Conservation (phyloP, 2,329 filamentous ascomycete genomes). For the Claviceps sp. region DNA sequence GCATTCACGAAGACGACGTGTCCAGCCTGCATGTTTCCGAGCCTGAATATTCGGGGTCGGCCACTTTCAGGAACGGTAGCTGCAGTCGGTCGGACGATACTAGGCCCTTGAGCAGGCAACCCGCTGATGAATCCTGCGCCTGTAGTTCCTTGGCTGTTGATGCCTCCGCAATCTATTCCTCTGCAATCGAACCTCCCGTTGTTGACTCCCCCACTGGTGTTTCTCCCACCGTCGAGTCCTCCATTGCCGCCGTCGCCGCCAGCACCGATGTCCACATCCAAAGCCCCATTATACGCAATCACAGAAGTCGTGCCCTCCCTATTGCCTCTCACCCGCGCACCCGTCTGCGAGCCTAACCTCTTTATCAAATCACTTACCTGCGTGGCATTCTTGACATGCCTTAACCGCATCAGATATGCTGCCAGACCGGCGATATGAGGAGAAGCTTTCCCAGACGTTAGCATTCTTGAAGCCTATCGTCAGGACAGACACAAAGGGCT, state of each 20-base stretch:
- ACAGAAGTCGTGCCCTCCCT: constrained; percentile 30
- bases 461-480: background rate
- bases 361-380: constrained; percentile 35
- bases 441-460: constrained; percentile 28
- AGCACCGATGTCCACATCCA: constrained; percentile 5
- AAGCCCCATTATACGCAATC: constrained; percentile 43
- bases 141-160: background rate
- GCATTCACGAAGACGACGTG: background rate
- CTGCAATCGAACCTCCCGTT: background rate
- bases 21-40: background rate
- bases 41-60: background rate
- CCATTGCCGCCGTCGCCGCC: background rate
- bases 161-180: background rate
- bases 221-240: background rate
- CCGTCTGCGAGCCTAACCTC: constrained; percentile 34
- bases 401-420: constrained; percentile 50
- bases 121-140: no score
- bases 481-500: no score
- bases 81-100: no score
- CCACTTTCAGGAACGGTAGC: background rate
- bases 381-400: constrained; percentile 28
- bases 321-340: constrained; percentile 31
- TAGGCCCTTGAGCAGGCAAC: no score
- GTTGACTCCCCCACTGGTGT: background rate
- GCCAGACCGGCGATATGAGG: constrained; percentile 56